Percentiles rank a stretch among this genome's conserved stretches.
These are phyloP conservation scores for Citrus glauca DNA, from an alignment of 345 rosid genomes.

Conservation along the genomic window DNA sequence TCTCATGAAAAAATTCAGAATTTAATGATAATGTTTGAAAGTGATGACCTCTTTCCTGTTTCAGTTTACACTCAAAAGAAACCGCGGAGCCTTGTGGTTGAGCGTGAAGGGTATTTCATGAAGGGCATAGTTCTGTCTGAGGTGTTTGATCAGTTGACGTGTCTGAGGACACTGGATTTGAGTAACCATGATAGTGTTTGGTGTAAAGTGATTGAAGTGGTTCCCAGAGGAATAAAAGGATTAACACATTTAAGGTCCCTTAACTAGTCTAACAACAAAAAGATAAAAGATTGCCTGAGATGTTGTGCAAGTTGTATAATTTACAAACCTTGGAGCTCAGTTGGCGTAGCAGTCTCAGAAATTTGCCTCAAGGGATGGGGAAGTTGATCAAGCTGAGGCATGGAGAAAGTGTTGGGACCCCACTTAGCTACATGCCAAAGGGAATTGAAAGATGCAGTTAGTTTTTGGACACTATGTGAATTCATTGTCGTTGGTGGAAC, in stretches of 20 bases:
- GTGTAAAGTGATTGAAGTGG: background rate
- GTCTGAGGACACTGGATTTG: constrained; percentile 1
- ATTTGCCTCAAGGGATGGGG: background rate
- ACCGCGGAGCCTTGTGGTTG: background rate
- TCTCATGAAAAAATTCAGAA: background rate
- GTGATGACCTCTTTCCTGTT: background rate
- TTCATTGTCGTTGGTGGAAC: background rate
- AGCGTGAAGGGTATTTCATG: background rate
- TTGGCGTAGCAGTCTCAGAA: background rate
- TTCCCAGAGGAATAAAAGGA: background rate
- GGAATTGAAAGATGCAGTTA: constrained; percentile 2
- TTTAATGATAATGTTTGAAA: background rate
- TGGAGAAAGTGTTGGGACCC: background rate
- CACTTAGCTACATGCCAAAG: background rate
- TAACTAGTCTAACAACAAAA: rapidly evolving
- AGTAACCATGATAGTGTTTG: background rate
- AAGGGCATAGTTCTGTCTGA: background rate
- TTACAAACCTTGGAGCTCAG: background rate
- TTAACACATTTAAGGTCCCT: constrained; percentile 12
- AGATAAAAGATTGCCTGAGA: background rate
- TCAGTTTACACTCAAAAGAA: background rate
- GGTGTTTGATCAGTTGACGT: background rate
- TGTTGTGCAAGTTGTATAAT: constrained; percentile 7
- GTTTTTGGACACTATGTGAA: background rate
- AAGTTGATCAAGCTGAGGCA: constrained; percentile 6